Evolutionary conservation across 257 asterid species (phyloP), one percentile per base, ranked within the genome.

Genomic region (Solanum dulcamara): DNA sequence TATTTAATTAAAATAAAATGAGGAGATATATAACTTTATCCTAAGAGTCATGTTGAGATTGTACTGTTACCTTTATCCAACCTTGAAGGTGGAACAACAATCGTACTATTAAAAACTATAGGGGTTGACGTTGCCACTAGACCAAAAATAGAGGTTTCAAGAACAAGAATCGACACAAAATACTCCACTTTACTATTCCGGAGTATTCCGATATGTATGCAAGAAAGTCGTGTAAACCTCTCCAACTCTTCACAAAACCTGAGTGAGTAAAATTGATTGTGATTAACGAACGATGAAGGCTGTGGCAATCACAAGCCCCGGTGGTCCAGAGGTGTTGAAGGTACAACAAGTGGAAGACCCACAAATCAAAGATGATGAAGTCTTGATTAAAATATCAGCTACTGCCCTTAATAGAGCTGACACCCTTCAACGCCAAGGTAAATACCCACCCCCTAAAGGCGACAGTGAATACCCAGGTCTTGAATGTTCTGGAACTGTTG

Each of bases 331-430:
- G 53, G 98, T 96, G 4, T 89, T 96, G 53, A 87, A 93, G 84
- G 3, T 95, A 9, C 92, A 89, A 84, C 88, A 94, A 86, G 97
- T 93, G 20, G 97, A 91, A 37, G 94, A 92, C 67, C 99, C 99
- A 35, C 79, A 90, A 68, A 86, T 94, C 67, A 88, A 88, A 88
- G 96, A 94, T 2, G 95, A 91, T 70, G 94, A 96, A 66, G 97
- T 95, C 32, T 72, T 95, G 93, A 93, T 96, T 17, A 91, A 88
- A 85, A 75, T 96, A 57, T 93, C 95, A 24, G 99, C 98, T 70
- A 90, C 98, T 24, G 98, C 98, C 50, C 84, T 96, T 44, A 96
- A 95, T 89, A 81, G 98, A 86, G 98, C 99, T 2, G 99, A 95
- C 59, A 89, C 94, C 59, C 92, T 92, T 83, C 99, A 95, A 88